These are phyloP conservation scores for Rhodotorula toruloides DNA, from an alignment of 768 basidiomycete genomes.

Conservation along the genomic window DNA sequence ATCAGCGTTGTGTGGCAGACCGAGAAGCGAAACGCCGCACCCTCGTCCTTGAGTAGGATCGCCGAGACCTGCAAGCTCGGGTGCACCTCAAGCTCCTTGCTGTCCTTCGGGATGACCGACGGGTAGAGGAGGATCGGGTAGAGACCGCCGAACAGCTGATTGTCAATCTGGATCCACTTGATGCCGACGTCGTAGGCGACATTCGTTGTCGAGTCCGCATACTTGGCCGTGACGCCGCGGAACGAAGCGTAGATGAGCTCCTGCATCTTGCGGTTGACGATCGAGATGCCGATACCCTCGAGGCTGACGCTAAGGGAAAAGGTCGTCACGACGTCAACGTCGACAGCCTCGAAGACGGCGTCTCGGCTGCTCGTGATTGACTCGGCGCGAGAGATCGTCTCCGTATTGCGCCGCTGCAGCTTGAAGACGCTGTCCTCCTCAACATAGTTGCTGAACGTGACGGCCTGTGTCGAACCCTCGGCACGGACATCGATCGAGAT, in stretches of 20 bases:
- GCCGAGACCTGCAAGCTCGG: conserved; percentile 85
- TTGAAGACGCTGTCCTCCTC: conserved; percentile 82
- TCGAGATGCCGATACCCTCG: conserved; percentile 84
- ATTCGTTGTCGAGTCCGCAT: conserved; percentile 68
- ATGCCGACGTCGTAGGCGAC: conserved; percentile 75
- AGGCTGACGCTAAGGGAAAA: conserved; percentile 68
- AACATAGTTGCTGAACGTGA: conserved; percentile 80
- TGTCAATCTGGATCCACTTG: conserved; percentile 89
- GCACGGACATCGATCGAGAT: conserved; percentile 91
- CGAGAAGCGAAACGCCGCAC: conserved; percentile 47
- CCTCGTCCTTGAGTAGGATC: conserved; percentile 87
- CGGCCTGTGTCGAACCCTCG: conserved; percentile 72
- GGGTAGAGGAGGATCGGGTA: conserved; percentile 95
- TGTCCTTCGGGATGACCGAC: conserved; percentile 73
- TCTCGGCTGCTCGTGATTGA: conserved; percentile 54
- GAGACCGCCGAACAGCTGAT: conserved; percentile 91
- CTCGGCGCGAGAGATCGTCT: conserved; percentile 16
- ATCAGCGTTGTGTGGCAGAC: not conserved
- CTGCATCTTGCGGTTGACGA: conserved; percentile 76
- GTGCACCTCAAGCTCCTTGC: conserved; percentile 67
- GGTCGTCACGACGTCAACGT: conserved; percentile 60
- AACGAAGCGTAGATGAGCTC: conserved; percentile 86
- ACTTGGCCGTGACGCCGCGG: conserved; percentile 74
- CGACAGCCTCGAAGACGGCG: conserved; percentile 42
- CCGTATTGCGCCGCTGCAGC: conserved; percentile 42